Percentiles rank a stretch among this genome's conserved stretches.
These are phyloP conservation scores for Candida alai DNA, from an alignment of 805 yeast species.

Conservation along the genomic window DNA sequence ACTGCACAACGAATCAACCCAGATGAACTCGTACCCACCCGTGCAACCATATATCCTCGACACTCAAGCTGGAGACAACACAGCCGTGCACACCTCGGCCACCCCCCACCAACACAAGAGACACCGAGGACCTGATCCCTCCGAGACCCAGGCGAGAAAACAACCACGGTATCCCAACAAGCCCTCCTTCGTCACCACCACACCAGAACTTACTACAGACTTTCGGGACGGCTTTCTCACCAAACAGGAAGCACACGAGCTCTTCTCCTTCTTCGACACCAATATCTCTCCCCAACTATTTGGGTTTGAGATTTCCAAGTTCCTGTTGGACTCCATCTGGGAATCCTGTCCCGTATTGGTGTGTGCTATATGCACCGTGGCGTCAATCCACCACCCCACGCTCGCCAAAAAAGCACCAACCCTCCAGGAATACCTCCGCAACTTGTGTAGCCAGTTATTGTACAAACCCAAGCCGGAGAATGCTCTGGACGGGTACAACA, in stretches of 20 bases:
- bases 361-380: conserved; percentile 57
- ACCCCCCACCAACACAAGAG: neutral
- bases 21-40: neutral
- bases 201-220: conserved; percentile 15
- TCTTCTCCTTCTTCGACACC: conserved; percentile 49
- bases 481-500: conserved; percentile 51
- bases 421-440: conserved; percentile 29
- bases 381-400: conserved; percentile 56
- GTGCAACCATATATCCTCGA: neutral
- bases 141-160: neutral
- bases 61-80: neutral
- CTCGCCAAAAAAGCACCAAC: conserved; percentile 25
- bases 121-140: neutral
- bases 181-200: too few relatives aligned
- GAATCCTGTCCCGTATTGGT: conserved; percentile 52
- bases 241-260: conserved; percentile 40
- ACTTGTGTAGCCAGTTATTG: conserved; percentile 31
- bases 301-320: conserved; percentile 56
- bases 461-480: conserved; percentile 35
- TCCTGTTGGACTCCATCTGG: conserved; percentile 51
- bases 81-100: too few relatives aligned
- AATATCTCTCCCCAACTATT: conserved; percentile 61
- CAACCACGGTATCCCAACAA: neutral
- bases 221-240: conserved; percentile 36
- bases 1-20: conserved; percentile 2